phyloP scores from a whole-genome alignment of 2,329 filamentous ascomycete genomes.

The Fusarium sp. region DNA sequence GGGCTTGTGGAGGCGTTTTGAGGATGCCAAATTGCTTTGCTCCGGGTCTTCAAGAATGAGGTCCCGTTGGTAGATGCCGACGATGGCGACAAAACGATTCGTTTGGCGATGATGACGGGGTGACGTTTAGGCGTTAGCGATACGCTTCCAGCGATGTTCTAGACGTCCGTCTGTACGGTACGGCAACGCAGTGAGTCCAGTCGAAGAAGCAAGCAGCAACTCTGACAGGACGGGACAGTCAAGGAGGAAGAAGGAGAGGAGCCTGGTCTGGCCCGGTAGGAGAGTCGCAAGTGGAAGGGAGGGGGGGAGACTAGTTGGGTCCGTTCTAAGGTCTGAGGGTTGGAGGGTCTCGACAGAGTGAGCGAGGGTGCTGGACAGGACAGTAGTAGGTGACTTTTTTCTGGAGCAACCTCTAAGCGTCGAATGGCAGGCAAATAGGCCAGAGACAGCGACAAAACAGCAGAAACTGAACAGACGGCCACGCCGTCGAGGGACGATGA shows the following conservation, averaged over 20 bases:
- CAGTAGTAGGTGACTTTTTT: conserved; percentile 2
- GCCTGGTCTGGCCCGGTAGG: background rate
- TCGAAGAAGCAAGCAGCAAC: conserved; percentile 2
- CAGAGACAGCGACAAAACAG: conserved; percentile 5
- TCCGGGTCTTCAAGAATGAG: conserved; percentile 4
- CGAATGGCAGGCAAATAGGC: conserved; percentile 19
- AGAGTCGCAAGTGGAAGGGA: background rate
- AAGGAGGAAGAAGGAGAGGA: background rate
- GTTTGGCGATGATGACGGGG: conserved; percentile 5
- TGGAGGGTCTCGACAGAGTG: conserved; percentile 4
- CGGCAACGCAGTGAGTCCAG: background rate
- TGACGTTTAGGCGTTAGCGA: conserved; percentile 3
- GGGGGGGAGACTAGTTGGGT: conserved; percentile 4
- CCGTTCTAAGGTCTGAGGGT: conserved; percentile 11
- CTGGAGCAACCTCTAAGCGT: conserved; percentile 5
- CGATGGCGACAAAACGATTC: conserved; percentile 2
- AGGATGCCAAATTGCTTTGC: conserved; percentile 36
- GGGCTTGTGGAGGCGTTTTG: conserved; percentile 37
- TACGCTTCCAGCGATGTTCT: conserved; percentile 2
- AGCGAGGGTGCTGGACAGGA: background rate
- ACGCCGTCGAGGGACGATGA: conserved; percentile 16
- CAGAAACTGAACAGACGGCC: conserved; percentile 16
- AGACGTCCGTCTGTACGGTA: background rate
- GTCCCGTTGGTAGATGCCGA: background rate
- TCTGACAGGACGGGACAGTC: background rate